These are phyloP conservation scores for Debaryomyces fabryi DNA, from an alignment of 1,139 yeast genomes.

Conservation along the genomic window DNA sequence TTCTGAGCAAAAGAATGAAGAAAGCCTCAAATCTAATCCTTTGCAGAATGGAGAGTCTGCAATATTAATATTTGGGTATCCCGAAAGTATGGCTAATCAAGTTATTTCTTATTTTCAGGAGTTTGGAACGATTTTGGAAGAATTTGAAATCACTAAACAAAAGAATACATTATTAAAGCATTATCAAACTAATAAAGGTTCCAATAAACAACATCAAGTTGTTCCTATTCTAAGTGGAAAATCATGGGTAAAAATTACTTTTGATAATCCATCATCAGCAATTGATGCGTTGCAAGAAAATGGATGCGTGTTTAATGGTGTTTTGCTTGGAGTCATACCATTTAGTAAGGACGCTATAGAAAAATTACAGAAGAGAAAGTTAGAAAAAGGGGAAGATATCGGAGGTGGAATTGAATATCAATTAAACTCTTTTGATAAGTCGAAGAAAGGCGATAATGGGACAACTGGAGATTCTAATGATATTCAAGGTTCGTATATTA, in stretches of 20 bases:
- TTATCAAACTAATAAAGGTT: conserved; percentile 15
- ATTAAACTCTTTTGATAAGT: conserved; percentile 7
- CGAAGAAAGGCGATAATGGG: conserved; percentile 9
- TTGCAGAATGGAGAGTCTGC: conserved; percentile 54
- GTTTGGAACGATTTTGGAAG: conserved; percentile 81
- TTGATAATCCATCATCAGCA: conserved; percentile 74
- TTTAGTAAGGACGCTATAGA: conserved; percentile 63
- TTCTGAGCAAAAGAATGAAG: conserved; percentile 10
- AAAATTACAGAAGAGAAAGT: conserved; percentile 58
- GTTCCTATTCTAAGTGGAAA: conserved; percentile 79
- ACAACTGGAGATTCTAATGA: conserved; percentile 13
- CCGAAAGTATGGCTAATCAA: conserved; percentile 68
- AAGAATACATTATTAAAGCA: conserved; percentile 20
- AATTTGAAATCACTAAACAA: conserved; percentile 52
- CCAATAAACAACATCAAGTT: conserved; percentile 16
- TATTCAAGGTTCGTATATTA: conserved; percentile 19
- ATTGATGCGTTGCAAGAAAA: conserved; percentile 82
- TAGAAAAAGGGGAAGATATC: conserved; percentile 56
- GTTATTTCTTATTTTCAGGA: conserved; percentile 76
- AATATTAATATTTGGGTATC: conserved; percentile 86
- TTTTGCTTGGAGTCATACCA: conserved; percentile 76
- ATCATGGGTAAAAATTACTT: conserved; percentile 88
- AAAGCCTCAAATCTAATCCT: conserved; percentile 22
- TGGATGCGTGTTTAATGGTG: conserved; percentile 71
- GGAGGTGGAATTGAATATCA: conserved; percentile 43